Base-by-base conservation (phyloP, 1,139 yeast genomes). In the Yamadazyma spencermartinsiae region DNA sequence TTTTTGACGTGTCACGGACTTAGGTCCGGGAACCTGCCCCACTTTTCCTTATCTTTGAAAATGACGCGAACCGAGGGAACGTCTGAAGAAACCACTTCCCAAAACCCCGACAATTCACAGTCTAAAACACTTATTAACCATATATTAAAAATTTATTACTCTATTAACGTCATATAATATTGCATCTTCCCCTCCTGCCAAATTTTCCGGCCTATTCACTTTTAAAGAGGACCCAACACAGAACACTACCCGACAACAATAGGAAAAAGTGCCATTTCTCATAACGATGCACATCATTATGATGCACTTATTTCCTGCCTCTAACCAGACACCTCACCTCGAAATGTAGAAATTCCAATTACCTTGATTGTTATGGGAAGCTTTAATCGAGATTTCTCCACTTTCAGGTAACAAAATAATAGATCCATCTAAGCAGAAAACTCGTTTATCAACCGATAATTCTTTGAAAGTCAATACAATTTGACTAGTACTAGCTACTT, bases 361-460 rank as follows among this genome's bases (percentile, higher is more conserved):
- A n/a, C 27, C 15, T 13, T 19, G 15, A 18, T n/a, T 13, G 28
- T 41, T 33, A 10, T 34, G 29, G 8, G 14, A 10, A 31, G 24
- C 13, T 14, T 16, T 12, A 12, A 41, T 24, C 8, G 24, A 17
- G 10, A 51, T 45, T 24, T 49, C 51, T 3, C 52, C 56, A 4
- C 45, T 45, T 15, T 55, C 58, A 2, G 74, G 74, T 23, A 63
- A 38, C 11, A 45, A 50, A n/a, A 65, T 42, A 16, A 69, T 63
- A 33, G 66, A 50, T 0, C 86, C 86, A 57, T 80, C 86, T 19
- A 79, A 51, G 48, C 86, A 80, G 40, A 80, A 61, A 36, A 81
- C 63, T 37, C 68, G 58, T 31, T 63, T 52, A 6, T 51, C 45
- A 0, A 42, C 44, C 1, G 51, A 49, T 4, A 55, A 34, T 11